Evolutionary conservation across 1,139 yeast species (phyloP), one percentile per base, ranked within the genome.

Genomic region (Insectozyma bohioensis): DNA sequence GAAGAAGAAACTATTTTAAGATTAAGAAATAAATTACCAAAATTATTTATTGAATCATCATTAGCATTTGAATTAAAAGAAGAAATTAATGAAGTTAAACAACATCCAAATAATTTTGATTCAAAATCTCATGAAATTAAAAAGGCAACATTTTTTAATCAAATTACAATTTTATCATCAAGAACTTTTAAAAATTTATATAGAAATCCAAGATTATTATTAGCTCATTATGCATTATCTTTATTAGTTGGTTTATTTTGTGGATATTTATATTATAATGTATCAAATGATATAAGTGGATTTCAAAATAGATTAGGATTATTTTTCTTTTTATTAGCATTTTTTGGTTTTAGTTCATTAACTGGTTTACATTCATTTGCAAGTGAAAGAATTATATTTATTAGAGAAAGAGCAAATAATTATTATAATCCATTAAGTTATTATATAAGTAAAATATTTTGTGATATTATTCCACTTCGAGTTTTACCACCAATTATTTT

Each of bases 281-380:
- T 90, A 15, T 68, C 80, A 27, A 84, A 88, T 51, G 96, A 92
- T 56, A 90, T 92, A 38, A 80, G 95, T 51, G 98, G 98, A 0
- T 92, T 92, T 67, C 98, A 92, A 56, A 92, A 92, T 58, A 75
- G 98, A 49, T 67, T 92, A 43, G 98, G 98, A 0, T 67, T 92
- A 41, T 92, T 92, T 59, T 90, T 92, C 68, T 90, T 90, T 56
- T 63, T 90, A 35, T 67, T 92, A 43, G 87, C 97, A 4, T 74
- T 90, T 50, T 90, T 92, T 63, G 98, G 98, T 0, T 92, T 92
- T 56, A 83, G 95, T 1, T 82, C 97, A 0, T 70, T 92, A 51
- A 92, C 97, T 0, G 95, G 97, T 0, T 67, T 92, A 35, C 90
- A 87, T 49, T 78, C 95, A 2, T 92, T 92, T 56, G 80, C 95